Conservation (phyloP, 176 grass and related monocot genomes). For the Elaeis guineensis region DNA sequence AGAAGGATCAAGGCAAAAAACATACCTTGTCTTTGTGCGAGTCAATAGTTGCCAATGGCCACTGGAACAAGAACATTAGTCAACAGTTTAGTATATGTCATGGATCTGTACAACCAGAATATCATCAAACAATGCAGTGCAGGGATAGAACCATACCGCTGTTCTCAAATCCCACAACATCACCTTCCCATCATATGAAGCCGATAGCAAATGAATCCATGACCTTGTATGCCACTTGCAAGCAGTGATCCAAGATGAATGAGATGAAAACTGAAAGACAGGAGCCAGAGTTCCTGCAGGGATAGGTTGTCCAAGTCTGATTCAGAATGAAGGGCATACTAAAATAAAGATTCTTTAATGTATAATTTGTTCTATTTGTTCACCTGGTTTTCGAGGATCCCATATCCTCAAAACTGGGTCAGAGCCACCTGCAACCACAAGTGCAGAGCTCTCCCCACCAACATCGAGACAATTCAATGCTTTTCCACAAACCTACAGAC, state of each 20-base stretch:
- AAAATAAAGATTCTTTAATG: too few species aligned
- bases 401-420: conserved; percentile 83
- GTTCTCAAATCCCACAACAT: conserved; percentile 99
- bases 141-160: conserved; percentile 48
- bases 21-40: conserved; percentile 76
- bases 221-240: conserved; percentile 94
- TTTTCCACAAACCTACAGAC: conserved; percentile 67
- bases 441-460: conserved; percentile 74
- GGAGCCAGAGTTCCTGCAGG: conserved; percentile 68
- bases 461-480: conserved; percentile 86
- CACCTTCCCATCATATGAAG: conserved; percentile 93
- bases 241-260: conserved; percentile 72
- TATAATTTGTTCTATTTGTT: not conserved
- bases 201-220: conserved; percentile 84
- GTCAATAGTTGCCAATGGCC: conserved; percentile 72
- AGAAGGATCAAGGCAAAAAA: not conserved
- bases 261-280: conserved; percentile 89
- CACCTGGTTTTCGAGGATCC: conserved; percentile 98
- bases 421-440: conserved; percentile 77
- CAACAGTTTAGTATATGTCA: not conserved
- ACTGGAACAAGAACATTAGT: conserved; percentile 43
- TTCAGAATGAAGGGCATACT: not conserved
- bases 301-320: too few species aligned
- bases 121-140: conserved; percentile 9
- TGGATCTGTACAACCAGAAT: not conserved